Evolutionary conservation across 208 protist species (phyloP), one percentile per base, ranked within the genome.

Genomic region (Baffinella frigidus): DNA sequence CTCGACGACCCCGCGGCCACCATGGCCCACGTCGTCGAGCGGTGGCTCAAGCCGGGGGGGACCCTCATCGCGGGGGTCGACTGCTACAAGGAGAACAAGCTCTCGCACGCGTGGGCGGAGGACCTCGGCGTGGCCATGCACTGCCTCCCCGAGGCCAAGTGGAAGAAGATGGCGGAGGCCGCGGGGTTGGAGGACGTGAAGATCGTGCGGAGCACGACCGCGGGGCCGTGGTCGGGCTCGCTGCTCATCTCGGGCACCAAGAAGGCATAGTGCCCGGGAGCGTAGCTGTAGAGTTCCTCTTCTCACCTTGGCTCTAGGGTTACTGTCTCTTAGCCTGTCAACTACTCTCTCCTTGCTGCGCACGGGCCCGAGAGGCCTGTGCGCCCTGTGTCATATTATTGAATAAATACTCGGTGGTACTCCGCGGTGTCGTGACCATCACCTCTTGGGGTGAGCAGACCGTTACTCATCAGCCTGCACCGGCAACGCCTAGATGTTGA

Each of bases 71-170:
- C 77, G 50, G 61, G 44, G 39, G 4, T 87, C 39, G 77, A 87
- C 27, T 87, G 77, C 44, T 87, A 87, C 50, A 38, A 43, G 43
- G 77, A 87, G 77, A 87, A 87, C 30, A 87, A 87, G 77, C 50
- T 87, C 39, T 45, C 27, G 20, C 77, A 87, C 50, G n/a, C 77
- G 77, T 87, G 77, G 77, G 77, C 45, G 77, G 77, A 61, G 30
- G 77, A 87, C 50, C 39, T 87, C 27, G 77, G 77, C 39, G 50
- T 87, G 2, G 33, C 17, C 14, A 87, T 87, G 77, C 77, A 87
- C 77, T 87, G 77, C 77, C n/a, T 45, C 7, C 10, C 27, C 33
- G 77, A 87, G 39, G 61, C 45, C 30, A 20, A 56, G 20, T 87
- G 77, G 77, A 43, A 87, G 27, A 61, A 3, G 11, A 67, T 87